Evolutionary conservation across 1,284 basidiomycete species (phyloP).

Genomic region (Puccinia sorghi): DNA sequence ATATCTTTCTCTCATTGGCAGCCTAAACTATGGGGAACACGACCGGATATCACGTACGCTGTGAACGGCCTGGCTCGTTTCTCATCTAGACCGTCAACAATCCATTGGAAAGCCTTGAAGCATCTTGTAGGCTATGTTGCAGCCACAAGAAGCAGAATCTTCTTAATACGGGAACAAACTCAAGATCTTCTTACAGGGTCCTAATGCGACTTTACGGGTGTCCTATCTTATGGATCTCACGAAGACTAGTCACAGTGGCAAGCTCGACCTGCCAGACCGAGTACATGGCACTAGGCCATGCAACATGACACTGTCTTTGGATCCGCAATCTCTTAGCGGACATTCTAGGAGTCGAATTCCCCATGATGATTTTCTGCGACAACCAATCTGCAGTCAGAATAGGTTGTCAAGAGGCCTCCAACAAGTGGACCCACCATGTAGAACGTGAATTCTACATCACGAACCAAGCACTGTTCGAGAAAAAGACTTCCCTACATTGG

Average conservation of each 20-base stretch:
- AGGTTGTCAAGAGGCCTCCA: not conserved
- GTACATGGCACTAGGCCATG: not conserved
- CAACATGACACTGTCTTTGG: not conserved
- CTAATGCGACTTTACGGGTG: not conserved
- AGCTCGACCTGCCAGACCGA: slow-evolving; percentile 12
- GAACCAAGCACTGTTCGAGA: not conserved
- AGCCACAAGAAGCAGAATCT: not conserved
- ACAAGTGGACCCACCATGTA: not conserved
- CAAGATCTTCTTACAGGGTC: not conserved
- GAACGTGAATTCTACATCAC: not conserved
- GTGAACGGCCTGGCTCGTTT: not conserved
- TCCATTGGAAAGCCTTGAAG: not conserved
- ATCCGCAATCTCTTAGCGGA: not conserved
- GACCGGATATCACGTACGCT: not conserved
- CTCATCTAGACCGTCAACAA: not conserved
- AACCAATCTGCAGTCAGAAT: slow-evolving; percentile 7
- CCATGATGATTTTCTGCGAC: not conserved
- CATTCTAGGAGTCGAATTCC: not conserved
- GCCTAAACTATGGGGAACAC: not conserved
- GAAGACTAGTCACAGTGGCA: not conserved
- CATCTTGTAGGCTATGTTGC: not conserved
- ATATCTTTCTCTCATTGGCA: too few species aligned
- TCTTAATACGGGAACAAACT: not conserved
- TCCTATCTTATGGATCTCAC: not conserved
- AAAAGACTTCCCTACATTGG: not conserved